A percentile compares a stretch with the other conserved stretches of the same genome.
Conservation (phyloP, 208 protist species). For the Dictyostelium gargantuum region DNA sequence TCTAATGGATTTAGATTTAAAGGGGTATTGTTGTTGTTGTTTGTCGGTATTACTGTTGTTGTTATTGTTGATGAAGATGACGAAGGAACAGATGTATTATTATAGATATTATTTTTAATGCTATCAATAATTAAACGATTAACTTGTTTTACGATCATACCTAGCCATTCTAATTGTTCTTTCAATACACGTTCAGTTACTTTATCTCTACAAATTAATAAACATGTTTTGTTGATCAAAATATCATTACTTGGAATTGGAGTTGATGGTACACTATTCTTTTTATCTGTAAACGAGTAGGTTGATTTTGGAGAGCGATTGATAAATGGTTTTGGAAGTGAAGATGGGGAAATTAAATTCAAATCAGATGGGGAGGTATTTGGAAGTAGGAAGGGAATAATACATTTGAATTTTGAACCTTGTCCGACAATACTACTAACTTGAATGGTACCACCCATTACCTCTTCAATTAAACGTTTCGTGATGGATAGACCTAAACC, state of each 20-base stretch:
- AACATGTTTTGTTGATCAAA: not conserved
- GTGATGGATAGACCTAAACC: slow-evolving; percentile 80
- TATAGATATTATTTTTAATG: not conserved
- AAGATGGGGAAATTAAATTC: slow-evolving; percentile 11
- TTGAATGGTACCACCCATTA: slow-evolving; percentile 69
- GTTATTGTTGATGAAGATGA: no score
- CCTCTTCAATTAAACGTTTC: slow-evolving; percentile 74
- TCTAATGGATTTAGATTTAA: no score
- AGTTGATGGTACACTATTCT: not conserved
- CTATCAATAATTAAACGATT: not conserved
- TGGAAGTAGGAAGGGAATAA: slow-evolving; percentile 21
- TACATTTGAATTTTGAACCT: slow-evolving; percentile 71
- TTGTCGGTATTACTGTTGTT: no score
- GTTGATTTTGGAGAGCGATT: not conserved
- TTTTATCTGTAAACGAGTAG: not conserved
- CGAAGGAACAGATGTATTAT: not conserved
- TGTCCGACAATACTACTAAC: slow-evolving; percentile 44
- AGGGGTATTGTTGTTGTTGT: not conserved
- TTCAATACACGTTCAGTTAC: slow-evolving; percentile 33
- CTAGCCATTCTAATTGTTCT: slow-evolving; percentile 47
- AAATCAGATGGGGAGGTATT: slow-evolving; percentile 7
- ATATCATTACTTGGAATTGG: slow-evolving; percentile 8
- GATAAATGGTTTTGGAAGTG: not conserved
- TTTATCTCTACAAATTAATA: slow-evolving; percentile 16
- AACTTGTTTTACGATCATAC: not conserved